Conservation (phyloP, 2,329 filamentous ascomycete species). For the Domatiomyces globalis region DNA sequence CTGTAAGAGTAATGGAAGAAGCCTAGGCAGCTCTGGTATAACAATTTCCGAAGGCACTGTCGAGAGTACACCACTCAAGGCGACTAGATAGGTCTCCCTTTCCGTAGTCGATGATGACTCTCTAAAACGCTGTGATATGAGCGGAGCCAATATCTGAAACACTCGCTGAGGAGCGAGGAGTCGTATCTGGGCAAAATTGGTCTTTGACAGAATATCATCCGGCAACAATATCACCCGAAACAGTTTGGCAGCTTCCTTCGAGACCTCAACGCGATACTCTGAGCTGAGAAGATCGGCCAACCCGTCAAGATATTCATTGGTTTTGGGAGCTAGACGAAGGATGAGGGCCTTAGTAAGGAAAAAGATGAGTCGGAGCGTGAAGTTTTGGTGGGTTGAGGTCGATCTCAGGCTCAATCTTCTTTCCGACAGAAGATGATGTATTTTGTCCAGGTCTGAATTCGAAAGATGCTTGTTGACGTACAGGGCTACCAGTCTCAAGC, state of each 20-base stretch:
- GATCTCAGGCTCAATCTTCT: neutral
- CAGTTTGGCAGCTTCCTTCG: constrained; percentile 39
- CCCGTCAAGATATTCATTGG: constrained; percentile 36
- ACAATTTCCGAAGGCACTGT: constrained; percentile 47
- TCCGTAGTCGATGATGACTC: constrained; percentile 24
- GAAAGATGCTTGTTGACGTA: constrained; percentile 28
- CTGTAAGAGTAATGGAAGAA: constrained; percentile 49
- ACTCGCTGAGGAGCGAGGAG: constrained; percentile 50
- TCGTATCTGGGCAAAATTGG: constrained; percentile 48
- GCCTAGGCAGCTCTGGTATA: constrained; percentile 41
- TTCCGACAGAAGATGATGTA: constrained; percentile 21
- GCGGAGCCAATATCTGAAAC: constrained; percentile 45
- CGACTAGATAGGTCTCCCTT: constrained; percentile 50
- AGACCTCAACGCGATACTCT: constrained; percentile 30
- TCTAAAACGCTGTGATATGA: constrained; percentile 40
- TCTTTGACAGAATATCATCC: constrained; percentile 46
- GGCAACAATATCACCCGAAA: constrained; percentile 47
- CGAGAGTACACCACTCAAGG: constrained; percentile 46
- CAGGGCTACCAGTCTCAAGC: constrained; percentile 21
- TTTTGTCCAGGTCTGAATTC: constrained; percentile 19
- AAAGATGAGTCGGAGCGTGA: constrained; percentile 42
- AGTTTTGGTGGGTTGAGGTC: constrained; percentile 18
- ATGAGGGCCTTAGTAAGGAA: constrained; percentile 48
- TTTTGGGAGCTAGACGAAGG: constrained; percentile 38
- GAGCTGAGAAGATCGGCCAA: constrained; percentile 33